Evolutionary conservation across 164 flowering plant species (phyloP).

Genomic region (Aristolochia fimbriata): DNA sequence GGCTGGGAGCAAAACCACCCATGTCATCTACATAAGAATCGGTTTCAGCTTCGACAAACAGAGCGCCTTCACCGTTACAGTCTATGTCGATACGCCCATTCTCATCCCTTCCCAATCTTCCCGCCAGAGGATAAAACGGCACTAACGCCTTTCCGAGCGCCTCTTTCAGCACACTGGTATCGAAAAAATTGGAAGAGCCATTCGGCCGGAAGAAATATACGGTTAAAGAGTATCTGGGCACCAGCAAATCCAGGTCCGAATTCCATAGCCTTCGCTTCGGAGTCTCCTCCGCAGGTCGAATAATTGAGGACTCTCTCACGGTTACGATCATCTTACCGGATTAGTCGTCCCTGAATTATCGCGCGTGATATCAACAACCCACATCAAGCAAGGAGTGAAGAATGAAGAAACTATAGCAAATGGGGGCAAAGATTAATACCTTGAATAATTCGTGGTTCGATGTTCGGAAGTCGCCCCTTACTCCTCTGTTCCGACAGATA

Average conservation of each 20-base stretch:
- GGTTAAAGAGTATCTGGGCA: slow-evolving; percentile 1
- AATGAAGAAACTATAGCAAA: too few species aligned
- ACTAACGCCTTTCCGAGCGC: slow-evolving; percentile 11
- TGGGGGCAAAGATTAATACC: too few species aligned
- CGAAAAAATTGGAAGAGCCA: slow-evolving; percentile 7
- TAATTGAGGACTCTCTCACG: slow-evolving; percentile 19
- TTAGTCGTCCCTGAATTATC: too few species aligned
- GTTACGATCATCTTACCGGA: slow-evolving; percentile 13
- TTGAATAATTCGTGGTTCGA: too few species aligned
- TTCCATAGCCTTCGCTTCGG: slow-evolving; percentile 20
- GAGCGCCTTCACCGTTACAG: slow-evolving; percentile 10
- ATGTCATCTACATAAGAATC: neutral
- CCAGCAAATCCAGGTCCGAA: slow-evolving; percentile 8
- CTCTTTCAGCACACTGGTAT: neutral
- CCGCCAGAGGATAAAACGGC: slow-evolving; percentile 11
- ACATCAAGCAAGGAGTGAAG: too few species aligned
- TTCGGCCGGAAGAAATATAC: slow-evolving; percentile 6
- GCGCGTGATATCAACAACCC: too few species aligned
- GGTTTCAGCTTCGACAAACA: slow-evolving; percentile 2
- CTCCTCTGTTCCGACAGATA: too few species aligned
- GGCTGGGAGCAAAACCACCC: slow-evolving; percentile 4
- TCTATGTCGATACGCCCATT: slow-evolving; percentile 10
- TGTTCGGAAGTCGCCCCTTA: too few species aligned
- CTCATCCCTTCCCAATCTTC: slow-evolving; percentile 1
- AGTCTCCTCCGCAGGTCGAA: slow-evolving; percentile 17